Evolutionary conservation across 2,329 filamentous ascomycete species (phyloP), one percentile per base, ranked within the genome.

Genomic region (Zasmidium angulare): DNA sequence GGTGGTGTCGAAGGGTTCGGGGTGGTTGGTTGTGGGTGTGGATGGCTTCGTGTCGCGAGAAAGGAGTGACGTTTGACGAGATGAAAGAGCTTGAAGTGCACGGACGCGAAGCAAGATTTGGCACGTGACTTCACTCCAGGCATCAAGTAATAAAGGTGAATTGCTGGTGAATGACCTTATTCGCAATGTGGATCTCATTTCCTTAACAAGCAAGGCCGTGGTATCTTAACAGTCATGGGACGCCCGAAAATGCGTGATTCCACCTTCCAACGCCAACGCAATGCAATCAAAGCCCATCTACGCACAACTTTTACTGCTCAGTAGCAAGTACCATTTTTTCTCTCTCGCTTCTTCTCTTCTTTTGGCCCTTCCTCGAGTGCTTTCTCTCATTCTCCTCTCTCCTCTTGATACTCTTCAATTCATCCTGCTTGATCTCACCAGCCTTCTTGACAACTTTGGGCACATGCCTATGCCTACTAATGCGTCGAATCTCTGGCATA

Each of bases 381-480:
- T 90, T 91, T 66, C 95, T 84, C 77, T 96, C 90, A 73, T 99
- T 99, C 81, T 99, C 95, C 71, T 96, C 90, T 68, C 87, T 87
- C 69, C 91, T 83, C 86, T 96, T 96, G 75, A 97, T 89, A 31
- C 90, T 85, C 76, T 86, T 87, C 69, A 97, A 76, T 76, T 98
- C 95, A 72, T 96, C 91, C 59, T 80, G 79, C 86, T 99, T 99
- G 78, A 98, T 98, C 81, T 96, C 90, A 51, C 84, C 87, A 2
- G 93, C 93, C 85, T 97, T 98, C 87, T 96, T 97, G 66, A 98
- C 86, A 58, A 92, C 86, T 81, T 92, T 91, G 20, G 95, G 95
- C 63, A 97, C 79, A 77, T 98, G 95, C 63, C 95, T 86, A 76
- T 99, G 95, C 54, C 92, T 85, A 70, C 88, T 88, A 75, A 99